These are phyloP conservation scores for Thielaviopsis punctulata DNA, from an alignment of 2,329 filamentous ascomycete species.

Conservation along the genomic window DNA sequence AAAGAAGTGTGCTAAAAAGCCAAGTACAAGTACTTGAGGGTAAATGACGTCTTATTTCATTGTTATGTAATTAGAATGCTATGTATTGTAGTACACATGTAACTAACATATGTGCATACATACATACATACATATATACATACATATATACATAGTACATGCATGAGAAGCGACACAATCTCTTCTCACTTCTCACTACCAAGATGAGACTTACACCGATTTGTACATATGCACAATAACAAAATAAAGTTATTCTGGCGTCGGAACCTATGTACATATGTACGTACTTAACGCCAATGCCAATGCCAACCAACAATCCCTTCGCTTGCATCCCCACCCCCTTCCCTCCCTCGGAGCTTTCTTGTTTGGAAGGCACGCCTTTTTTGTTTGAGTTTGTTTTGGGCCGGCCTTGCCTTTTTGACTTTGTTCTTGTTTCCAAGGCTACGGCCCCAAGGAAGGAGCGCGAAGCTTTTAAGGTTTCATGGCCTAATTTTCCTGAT, in stretches of 20 bases:
- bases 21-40: background rate
- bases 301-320: no score
- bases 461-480: slow-evolving; percentile 2
- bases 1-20: background rate
- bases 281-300: background rate
- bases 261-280: no score
- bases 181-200: background rate
- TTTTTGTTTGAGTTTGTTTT: background rate
- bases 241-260: background rate
- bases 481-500: slow-evolving; percentile 3
- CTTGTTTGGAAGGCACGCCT: background rate
- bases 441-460: background rate
- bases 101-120: background rate
- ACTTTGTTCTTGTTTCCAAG: background rate
- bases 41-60: no score
- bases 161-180: no score
- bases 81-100: background rate
- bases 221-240: background rate
- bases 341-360: background rate
- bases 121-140: no score
- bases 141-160: no score
- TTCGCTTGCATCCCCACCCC: background rate
- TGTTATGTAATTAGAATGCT: no score
- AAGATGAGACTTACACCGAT: background rate
- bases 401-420: background rate